phyloP scores from a whole-genome alignment of 139 green algal species.

The Desmodesmus armatus region DNA sequence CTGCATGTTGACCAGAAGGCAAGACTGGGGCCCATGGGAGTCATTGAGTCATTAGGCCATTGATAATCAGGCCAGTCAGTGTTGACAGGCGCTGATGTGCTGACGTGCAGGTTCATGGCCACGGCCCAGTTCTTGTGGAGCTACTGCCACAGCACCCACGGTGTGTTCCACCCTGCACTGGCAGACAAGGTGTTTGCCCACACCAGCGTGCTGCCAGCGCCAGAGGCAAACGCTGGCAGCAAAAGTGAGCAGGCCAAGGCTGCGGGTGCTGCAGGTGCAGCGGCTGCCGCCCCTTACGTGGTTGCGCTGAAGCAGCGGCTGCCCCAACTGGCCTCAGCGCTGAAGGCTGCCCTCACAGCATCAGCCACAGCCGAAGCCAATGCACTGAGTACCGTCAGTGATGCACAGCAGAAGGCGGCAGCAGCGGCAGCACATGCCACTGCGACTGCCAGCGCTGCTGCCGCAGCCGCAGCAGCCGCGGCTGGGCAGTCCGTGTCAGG shows the following conservation, averaged over 20 bases:
- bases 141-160: constrained; percentile 15
- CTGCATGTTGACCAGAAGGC: no score
- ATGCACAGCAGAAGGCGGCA: not conserved
- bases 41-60: no score
- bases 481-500: not conserved
- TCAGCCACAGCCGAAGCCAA: not conserved
- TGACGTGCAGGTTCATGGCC: constrained; percentile 19
- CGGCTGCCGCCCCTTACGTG: constrained; percentile 18
- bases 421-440: constrained; percentile 8
- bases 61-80: not conserved
- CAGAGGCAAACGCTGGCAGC: not conserved
- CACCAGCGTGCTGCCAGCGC: not conserved
- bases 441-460: not conserved
- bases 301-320: constrained; percentile 1
- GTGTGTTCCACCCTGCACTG: constrained; percentile 7
- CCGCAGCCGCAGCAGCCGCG: not conserved
- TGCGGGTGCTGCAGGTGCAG: no score
- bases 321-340: constrained; percentile 18
- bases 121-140: constrained; percentile 24
- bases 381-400: not conserved
- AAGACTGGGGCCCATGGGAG: no score
- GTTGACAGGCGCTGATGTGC: not conserved
- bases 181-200: constrained; percentile 14
- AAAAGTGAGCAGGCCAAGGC: not conserved
- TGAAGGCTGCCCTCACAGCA: constrained; percentile 14